phyloP scores from a whole-genome alignment of 1,284 basidiomycete species.

The Marasmius sp. region DNA sequence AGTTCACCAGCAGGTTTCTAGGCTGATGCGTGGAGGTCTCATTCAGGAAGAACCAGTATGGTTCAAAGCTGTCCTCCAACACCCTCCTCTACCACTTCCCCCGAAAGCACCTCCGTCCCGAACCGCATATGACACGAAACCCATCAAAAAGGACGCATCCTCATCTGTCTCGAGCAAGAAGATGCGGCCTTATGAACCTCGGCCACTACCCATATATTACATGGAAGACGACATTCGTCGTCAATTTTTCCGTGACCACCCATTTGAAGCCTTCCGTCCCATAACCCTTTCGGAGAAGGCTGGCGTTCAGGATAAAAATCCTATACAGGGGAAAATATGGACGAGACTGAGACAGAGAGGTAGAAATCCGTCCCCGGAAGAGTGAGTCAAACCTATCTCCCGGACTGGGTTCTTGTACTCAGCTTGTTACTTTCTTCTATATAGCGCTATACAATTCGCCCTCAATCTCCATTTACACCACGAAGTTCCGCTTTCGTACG shows the following conservation, averaged over 20 bases:
- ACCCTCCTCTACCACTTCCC: constrained; percentile 87
- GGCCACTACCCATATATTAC: constrained; percentile 73
- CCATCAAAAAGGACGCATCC: constrained; percentile 10
- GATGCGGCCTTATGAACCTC: constrained; percentile 47
- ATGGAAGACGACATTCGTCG: constrained; percentile 84
- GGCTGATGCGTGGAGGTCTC: constrained; percentile 74
- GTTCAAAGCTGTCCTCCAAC: constrained; percentile 83
- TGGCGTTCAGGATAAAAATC: constrained; percentile 54
- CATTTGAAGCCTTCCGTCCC: constrained; percentile 91
- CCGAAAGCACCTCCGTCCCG: constrained; percentile 67
- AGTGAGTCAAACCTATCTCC: constrained; percentile 56
- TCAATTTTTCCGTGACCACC: constrained; percentile 95
- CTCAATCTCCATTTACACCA: constrained; percentile 76
- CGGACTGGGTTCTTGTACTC: constrained; percentile 4
- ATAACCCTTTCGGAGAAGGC: constrained; percentile 75
- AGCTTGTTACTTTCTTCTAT: constrained; percentile 11
- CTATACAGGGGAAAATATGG: constrained; percentile 67
- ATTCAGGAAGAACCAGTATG: constrained; percentile 77
- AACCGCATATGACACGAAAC: constrained; percentile 46
- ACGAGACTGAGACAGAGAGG: constrained; percentile 77
- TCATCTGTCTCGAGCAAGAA: constrained; percentile 30
- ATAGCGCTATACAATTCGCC: constrained; percentile 80
- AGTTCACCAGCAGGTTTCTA: constrained; percentile 86
- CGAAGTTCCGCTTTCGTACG: constrained; percentile 68
- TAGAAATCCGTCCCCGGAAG: constrained; percentile 84